phyloP scores from a whole-genome alignment of 305 asterid species.

The Fraxinus albicans region DNA sequence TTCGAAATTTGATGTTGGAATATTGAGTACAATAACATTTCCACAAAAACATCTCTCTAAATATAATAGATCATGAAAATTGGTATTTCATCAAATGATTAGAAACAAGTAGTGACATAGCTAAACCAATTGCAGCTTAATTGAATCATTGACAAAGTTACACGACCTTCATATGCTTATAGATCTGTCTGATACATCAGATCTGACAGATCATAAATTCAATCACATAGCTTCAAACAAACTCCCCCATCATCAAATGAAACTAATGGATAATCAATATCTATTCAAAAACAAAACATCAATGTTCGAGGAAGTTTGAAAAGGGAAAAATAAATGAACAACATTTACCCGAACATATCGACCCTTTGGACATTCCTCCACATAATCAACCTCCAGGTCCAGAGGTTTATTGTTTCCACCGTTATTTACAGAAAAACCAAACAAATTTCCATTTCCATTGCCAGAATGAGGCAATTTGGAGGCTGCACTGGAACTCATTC shows the following conservation, averaged over 20 bases:
- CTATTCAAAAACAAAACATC: background rate
- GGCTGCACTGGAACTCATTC: conserved; percentile 41
- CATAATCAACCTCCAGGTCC: conserved; percentile 36
- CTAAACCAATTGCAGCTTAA: background rate
- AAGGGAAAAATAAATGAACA: background rate
- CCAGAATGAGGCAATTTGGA: conserved; percentile 27
- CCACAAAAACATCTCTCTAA: background rate
- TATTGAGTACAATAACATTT: background rate
- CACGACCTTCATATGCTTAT: background rate
- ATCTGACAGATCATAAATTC: background rate
- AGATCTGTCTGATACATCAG: background rate
- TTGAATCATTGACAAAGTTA: conserved; percentile 5
- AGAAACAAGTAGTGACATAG: background rate
- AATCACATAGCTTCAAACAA: background rate
- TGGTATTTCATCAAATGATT: background rate
- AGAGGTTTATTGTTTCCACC: conserved; percentile 32
- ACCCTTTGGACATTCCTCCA: conserved; percentile 56
- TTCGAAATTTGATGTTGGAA: background rate
- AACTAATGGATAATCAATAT: background rate
- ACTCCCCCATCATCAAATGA: background rate
- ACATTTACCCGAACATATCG: conserved; percentile 63
- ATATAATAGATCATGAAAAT: background rate
- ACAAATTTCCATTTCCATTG: conserved; percentile 12
- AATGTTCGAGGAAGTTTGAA: conserved; percentile 1
- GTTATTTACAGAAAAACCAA: conserved; percentile 22